phyloP scores from a whole-genome alignment of 1,284 basidiomycete genomes.

The Cutaneotrichosporon sp. region DNA sequence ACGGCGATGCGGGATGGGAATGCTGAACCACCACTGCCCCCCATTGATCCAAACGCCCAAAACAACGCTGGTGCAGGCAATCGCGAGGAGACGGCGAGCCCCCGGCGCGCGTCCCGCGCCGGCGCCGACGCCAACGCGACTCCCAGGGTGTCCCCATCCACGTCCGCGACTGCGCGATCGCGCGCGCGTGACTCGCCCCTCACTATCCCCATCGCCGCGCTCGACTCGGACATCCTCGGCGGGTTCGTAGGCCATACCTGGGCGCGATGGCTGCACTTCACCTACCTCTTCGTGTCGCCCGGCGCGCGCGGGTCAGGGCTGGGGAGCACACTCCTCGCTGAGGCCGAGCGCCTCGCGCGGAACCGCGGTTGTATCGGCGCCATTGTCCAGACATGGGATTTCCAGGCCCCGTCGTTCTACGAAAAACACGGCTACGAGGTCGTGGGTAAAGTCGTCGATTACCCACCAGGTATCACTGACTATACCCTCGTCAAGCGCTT shows the following conservation, averaged over 20 bases:
- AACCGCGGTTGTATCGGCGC: neutral
- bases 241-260: neutral
- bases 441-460: neutral
- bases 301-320: neutral
- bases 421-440: neutral
- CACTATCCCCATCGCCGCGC: no score
- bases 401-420: slow-evolving; percentile 4
- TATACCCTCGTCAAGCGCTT: slow-evolving; percentile 1
- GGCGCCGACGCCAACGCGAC: no score
- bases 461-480: slow-evolving; percentile 1
- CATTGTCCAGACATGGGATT: slow-evolving; percentile 4
- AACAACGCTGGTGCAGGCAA: no score
- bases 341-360: neutral
- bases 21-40: no score
- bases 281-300: neutral
- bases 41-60: no score
- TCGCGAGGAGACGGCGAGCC: no score
- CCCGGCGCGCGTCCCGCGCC: no score
- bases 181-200: no score
- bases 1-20: no score
- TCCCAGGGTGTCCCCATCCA: no score
- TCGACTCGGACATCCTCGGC: neutral
- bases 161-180: no score
- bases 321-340: neutral
- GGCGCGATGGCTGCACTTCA: slow-evolving; percentile 1